Evolutionary conservation across 805 yeast species (phyloP).

Genomic region (Kluyveromyces lactis): DNA sequence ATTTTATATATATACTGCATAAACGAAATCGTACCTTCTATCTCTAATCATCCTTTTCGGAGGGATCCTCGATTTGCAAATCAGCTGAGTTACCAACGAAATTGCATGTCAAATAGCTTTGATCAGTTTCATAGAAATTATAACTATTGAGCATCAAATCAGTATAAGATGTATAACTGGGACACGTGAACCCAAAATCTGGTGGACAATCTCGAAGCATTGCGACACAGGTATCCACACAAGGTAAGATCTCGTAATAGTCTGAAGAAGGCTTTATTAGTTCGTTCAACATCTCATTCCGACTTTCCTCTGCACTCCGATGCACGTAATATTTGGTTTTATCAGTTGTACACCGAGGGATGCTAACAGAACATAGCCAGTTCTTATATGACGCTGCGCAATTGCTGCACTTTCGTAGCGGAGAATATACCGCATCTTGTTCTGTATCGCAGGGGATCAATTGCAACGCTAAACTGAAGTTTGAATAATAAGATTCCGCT

Average conservation of each 20-base stretch:
- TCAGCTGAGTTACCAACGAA: constrained; percentile 27
- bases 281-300: constrained; percentile 52
- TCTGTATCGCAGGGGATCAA: constrained; percentile 69
- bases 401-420: constrained; percentile 62
- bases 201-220: constrained; percentile 82
- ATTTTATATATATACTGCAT: too few species aligned
- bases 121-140: constrained; percentile 13
- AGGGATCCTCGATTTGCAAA: constrained; percentile 4
- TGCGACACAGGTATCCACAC: constrained; percentile 69
- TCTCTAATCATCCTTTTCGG: background rate
- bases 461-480: constrained; percentile 69
- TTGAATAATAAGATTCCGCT: constrained; percentile 47
- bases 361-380: constrained; percentile 86
- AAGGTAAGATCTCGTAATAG: constrained; percentile 81
- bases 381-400: constrained; percentile 64
- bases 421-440: constrained; percentile 60
- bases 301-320: constrained; percentile 42
- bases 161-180: constrained; percentile 27
- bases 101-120: constrained; percentile 34
- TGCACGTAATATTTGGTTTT: constrained; percentile 35
- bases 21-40: too few species aligned
- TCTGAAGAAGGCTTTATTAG: constrained; percentile 43
- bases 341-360: constrained; percentile 73
- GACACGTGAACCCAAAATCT: constrained; percentile 68
- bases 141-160: constrained; percentile 26